phyloP scores from a whole-genome alignment of 2,329 filamentous ascomycete species.

The Talaromyces verruculosus region DNA sequence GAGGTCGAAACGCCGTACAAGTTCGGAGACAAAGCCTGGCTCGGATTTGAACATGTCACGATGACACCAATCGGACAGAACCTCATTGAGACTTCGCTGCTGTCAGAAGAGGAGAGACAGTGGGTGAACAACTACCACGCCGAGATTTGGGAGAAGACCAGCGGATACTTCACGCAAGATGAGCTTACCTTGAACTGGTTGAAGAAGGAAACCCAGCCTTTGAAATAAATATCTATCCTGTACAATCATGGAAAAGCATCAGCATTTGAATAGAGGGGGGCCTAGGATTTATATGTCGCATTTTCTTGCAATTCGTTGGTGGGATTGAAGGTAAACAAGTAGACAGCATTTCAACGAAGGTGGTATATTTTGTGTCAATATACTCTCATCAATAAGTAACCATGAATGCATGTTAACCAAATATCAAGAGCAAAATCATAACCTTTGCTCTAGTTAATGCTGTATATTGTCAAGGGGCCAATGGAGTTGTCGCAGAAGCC shows the following conservation, averaged over 20 bases:
- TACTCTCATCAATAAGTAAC: neutral
- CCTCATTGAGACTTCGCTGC: conserved; percentile 71
- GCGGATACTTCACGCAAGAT: conserved; percentile 71
- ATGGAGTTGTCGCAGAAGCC: neutral
- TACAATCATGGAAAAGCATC: conserved; percentile 3
- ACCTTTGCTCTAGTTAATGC: neutral
- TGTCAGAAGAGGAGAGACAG: conserved; percentile 71
- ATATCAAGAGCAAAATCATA: neutral
- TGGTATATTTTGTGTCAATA: neutral
- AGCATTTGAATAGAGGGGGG: conserved; percentile 1
- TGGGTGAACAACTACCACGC: conserved; percentile 88
- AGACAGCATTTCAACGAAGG: neutral
- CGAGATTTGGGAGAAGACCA: conserved; percentile 80
- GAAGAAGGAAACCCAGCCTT: conserved; percentile 76
- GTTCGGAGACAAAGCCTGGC: conserved; percentile 90
- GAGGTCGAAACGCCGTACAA: conserved; percentile 83
- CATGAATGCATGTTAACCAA: neutral
- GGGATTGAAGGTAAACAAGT: neutral
- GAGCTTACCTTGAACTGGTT: conserved; percentile 74
- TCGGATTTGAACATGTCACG: conserved; percentile 95
- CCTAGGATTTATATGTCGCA: neutral
- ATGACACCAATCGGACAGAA: conserved; percentile 94
- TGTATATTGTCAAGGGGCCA: neutral
- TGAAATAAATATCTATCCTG: conserved; percentile 29
- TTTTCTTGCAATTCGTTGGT: neutral